Evolutionary conservation across 2,329 filamentous ascomycete genomes (phyloP).

Genomic region (Aureobasidium pullulans): DNA sequence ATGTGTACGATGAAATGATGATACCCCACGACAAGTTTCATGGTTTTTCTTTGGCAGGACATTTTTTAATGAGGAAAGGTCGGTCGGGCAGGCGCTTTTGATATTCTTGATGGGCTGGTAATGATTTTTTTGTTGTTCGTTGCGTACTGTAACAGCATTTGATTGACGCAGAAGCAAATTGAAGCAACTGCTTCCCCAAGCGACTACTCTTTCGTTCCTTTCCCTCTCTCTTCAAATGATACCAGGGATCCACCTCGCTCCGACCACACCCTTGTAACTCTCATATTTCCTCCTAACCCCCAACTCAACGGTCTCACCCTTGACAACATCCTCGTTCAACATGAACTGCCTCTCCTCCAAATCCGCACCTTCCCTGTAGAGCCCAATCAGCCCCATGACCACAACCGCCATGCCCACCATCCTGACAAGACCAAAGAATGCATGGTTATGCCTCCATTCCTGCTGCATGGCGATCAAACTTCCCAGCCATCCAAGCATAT

Average conservation of each 20-base stretch:
- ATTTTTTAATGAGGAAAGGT: neutral
- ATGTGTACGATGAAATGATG: neutral
- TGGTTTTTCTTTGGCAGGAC: neutral
- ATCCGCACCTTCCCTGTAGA: constrained; percentile 6
- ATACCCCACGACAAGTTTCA: constrained; percentile 8
- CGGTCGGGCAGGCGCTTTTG: neutral
- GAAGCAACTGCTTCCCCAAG: neutral
- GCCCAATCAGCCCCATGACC: constrained; percentile 2
- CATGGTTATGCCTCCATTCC: neutral
- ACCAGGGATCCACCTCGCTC: constrained; percentile 8
- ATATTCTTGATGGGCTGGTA: neutral
- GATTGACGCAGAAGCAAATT: neutral
- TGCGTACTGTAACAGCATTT: neutral
- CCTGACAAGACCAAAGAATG: neutral
- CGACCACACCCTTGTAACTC: constrained; percentile 9
- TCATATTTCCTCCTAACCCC: constrained; percentile 9
- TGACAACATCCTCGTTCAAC: neutral
- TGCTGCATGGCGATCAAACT: neutral
- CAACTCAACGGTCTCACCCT: neutral
- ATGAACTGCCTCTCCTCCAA: constrained; percentile 12
- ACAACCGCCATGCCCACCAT: neutral
- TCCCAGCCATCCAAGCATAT: constrained; percentile 5
- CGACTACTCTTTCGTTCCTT: no score
- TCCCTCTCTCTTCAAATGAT: neutral
- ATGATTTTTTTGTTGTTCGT: neutral